Evolutionary conservation across 495 filamentous ascomycete species (phyloP).

Genomic region (Niebla homalea): DNA sequence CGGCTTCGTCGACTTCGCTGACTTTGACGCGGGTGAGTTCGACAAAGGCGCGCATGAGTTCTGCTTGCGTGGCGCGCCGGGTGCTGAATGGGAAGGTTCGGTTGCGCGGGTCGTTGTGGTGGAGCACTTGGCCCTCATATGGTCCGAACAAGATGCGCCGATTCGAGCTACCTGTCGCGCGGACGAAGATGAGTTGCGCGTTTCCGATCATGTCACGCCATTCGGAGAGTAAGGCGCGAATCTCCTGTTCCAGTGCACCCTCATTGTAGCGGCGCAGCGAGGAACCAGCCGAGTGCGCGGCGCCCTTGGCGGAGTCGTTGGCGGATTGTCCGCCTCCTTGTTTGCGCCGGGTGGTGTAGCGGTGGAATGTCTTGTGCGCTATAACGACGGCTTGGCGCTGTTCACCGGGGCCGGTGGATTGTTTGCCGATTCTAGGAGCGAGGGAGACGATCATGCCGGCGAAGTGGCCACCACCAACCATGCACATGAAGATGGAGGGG

Average conservation of each 20-base stretch:
- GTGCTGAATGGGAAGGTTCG: constrained; percentile 91
- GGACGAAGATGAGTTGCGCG: constrained; percentile 71
- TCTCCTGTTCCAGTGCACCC: constrained; percentile 68
- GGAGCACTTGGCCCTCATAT: constrained; percentile 76
- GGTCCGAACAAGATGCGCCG: constrained; percentile 75
- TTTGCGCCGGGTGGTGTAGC: constrained; percentile 90
- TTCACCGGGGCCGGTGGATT: constrained; percentile 46
- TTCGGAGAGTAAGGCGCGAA: constrained; percentile 60
- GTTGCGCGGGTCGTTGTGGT: constrained; percentile 68
- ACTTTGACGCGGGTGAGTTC: constrained; percentile 86
- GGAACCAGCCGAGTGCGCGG: constrained; percentile 86
- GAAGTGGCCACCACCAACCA: constrained; percentile 97
- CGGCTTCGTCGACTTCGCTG: constrained; percentile 52
- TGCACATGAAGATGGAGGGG: constrained; percentile 87
- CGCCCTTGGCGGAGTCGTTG: constrained; percentile 80
- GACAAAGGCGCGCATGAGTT: constrained; percentile 85
- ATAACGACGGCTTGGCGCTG: constrained; percentile 74
- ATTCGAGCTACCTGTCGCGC: constrained; percentile 78
- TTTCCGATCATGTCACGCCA: constrained; percentile 78
- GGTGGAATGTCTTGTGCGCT: constrained; percentile 93
- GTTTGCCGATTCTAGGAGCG: constrained; percentile 62
- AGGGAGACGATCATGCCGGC: constrained; percentile 90
- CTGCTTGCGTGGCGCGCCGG: constrained; percentile 81
- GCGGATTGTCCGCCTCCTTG: constrained; percentile 91
- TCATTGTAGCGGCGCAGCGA: constrained; percentile 88